Conservation (phyloP, 768 basidiomycete genomes). For the Panaeolus cyanescens region DNA sequence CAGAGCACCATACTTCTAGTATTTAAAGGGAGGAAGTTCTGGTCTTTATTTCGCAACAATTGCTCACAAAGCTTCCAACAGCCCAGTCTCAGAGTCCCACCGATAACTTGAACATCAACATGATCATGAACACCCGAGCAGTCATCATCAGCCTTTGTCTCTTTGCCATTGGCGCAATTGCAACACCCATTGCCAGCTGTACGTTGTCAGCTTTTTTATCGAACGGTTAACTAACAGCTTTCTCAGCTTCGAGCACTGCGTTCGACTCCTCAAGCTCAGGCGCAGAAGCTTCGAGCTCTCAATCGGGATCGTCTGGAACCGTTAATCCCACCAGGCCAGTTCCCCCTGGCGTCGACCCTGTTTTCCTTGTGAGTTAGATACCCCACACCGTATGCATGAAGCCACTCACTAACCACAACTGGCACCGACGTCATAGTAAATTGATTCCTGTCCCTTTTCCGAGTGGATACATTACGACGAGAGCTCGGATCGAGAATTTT, state of each 20-base stretch:
- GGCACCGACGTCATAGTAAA: too few species aligned
- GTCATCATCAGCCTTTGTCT: not conserved
- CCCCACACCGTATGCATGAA: not conserved
- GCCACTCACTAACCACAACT: not conserved
- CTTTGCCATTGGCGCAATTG: not conserved
- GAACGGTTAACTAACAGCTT: too few species aligned
- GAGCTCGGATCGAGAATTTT: too few species aligned
- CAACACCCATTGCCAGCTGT: not conserved
- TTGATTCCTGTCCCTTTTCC: too few species aligned
- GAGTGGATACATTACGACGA: too few species aligned
- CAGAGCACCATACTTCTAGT: not conserved
- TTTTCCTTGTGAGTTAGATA: not conserved
- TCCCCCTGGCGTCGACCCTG: not conserved
- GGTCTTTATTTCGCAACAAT: not conserved
- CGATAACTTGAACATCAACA: not conserved
- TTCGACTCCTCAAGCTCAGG: too few species aligned
- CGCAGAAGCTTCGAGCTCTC: too few species aligned
- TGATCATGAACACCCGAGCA: not conserved
- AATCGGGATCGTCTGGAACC: too few species aligned
- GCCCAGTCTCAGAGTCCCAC: too few species aligned
- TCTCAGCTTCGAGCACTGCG: too few species aligned
- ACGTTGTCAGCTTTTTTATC: too few species aligned
- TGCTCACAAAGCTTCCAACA: not conserved
- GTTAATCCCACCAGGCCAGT: not conserved
- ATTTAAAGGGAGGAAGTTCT: not conserved